Percentiles rank a stretch among this genome's conserved stretches.
phyloP scores from a whole-genome alignment of 1,284 basidiomycete species.

The Apiotrichum laibachii region DNA sequence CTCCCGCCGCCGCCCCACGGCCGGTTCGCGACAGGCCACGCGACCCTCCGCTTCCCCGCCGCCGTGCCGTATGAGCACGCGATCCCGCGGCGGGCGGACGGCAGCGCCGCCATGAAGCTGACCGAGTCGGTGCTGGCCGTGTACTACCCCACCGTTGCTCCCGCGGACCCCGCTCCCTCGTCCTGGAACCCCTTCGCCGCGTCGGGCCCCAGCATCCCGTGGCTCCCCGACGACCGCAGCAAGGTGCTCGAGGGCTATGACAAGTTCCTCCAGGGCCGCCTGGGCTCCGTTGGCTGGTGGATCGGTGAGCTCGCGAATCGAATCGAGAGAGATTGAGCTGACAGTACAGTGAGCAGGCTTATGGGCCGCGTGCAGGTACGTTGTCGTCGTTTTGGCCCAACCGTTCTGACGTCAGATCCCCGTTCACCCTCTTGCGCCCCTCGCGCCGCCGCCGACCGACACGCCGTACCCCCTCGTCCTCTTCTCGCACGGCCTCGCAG shows the following conservation, averaged over 20 bases:
- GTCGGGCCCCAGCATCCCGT: not conserved
- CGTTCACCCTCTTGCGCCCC: not conserved
- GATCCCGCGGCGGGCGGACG: not conserved
- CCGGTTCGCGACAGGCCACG: not conserved
- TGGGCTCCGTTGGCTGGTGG: not conserved
- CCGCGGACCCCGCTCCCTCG: not conserved
- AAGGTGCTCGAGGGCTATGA: not conserved
- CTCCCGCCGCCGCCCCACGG: not conserved
- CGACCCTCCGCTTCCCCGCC: slow-evolving; percentile 1
- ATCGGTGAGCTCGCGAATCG: not conserved
- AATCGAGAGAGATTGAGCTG: not conserved
- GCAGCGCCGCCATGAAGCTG: not conserved
- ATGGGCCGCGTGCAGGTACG: not conserved
- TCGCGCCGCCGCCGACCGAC: not conserved
- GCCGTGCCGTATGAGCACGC: not conserved
- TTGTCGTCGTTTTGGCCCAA: not conserved
- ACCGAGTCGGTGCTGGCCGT: slow-evolving; percentile 1
- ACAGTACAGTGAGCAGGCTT: not conserved
- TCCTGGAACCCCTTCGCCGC: too few relatives aligned
- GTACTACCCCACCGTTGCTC: slow-evolving; percentile 2
- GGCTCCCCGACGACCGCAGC: not conserved
- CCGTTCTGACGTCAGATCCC: slow-evolving; percentile 3
- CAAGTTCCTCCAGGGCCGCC: slow-evolving; percentile 1
- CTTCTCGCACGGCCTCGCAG: slow-evolving; percentile 79
- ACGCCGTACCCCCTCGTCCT: slow-evolving; percentile 65